Conservation (phyloP, 2,329 filamentous ascomycete species). For the Hypoxylon sp. region DNA sequence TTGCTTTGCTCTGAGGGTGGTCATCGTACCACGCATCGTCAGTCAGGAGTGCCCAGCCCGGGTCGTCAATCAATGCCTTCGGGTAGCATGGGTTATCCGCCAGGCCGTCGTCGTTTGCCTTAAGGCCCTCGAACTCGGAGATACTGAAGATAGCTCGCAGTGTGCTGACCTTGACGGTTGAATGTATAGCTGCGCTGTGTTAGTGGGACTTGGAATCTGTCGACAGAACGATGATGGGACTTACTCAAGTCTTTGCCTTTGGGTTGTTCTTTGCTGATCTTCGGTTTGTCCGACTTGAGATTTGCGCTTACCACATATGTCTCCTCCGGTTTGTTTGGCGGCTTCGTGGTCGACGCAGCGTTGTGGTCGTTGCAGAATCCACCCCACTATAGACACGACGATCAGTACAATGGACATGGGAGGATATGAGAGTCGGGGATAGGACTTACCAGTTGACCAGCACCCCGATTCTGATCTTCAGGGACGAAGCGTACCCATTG, state of each 20-base stretch:
- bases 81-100: neutral
- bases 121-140: neutral
- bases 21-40: slow-evolving; percentile 23
- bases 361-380: neutral
- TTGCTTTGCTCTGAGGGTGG: neutral
- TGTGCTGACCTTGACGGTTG: neutral
- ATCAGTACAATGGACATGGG: neutral
- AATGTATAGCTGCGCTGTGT: neutral
- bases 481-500: neutral
- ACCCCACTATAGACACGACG: neutral
- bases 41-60: slow-evolving; percentile 23
- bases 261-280: neutral
- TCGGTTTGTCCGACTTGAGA: neutral
- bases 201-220: neutral
- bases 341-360: neutral
- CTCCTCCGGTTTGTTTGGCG: neutral
- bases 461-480: neutral
- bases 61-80: slow-evolving; percentile 18
- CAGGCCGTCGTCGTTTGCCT: neutral
- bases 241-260: neutral
- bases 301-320: neutral
- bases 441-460: neutral
- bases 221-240: neutral
- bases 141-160: neutral
- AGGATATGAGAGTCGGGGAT: neutral